Evolutionary conservation across 768 basidiomycete species (phyloP).

Genomic region (button mushroom (Agaricus bisporus)): DNA sequence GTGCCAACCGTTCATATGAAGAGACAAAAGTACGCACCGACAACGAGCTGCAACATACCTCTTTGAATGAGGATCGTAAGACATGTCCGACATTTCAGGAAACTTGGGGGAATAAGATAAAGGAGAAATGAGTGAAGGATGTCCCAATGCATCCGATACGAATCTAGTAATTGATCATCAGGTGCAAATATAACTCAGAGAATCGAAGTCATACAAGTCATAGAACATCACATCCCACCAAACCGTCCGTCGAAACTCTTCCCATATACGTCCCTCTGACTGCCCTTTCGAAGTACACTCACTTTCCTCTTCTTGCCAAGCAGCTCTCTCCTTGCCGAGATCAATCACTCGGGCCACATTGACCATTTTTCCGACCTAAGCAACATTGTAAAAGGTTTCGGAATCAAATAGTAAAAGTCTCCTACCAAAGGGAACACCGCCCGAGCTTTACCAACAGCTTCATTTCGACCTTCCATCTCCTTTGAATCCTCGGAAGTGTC

Average conservation of each 20-base stretch:
- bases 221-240: slow-evolving; percentile 83
- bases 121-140: slow-evolving; percentile 53
- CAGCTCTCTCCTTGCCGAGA: slow-evolving; percentile 48
- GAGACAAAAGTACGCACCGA: slow-evolving; percentile 12
- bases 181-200: slow-evolving; percentile 5
- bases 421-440: slow-evolving; percentile 25
- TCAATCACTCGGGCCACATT: slow-evolving; percentile 61
- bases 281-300: slow-evolving; percentile 8
- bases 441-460: slow-evolving; percentile 2
- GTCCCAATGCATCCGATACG: slow-evolving; percentile 61
- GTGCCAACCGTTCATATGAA: not conserved
- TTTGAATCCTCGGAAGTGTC: not conserved
- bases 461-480: slow-evolving; percentile 6
- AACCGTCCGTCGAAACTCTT: slow-evolving; percentile 32
- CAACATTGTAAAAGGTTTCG: not conserved
- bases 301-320: slow-evolving; percentile 25
- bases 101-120: slow-evolving; percentile 48
- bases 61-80: slow-evolving; percentile 6
- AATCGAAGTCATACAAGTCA: slow-evolving; percentile 56
- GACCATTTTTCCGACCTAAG: slow-evolving; percentile 63
- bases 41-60: slow-evolving; percentile 12
- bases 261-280: slow-evolving; percentile 1
- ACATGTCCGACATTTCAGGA: slow-evolving; percentile 38
- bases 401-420: not conserved
- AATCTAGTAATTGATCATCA: slow-evolving; percentile 38